Percentiles rank a stretch among this genome's conserved stretches.
phyloP scores from a whole-genome alignment of 768 basidiomycete genomes.

The Xerocomellus dryophilus region DNA sequence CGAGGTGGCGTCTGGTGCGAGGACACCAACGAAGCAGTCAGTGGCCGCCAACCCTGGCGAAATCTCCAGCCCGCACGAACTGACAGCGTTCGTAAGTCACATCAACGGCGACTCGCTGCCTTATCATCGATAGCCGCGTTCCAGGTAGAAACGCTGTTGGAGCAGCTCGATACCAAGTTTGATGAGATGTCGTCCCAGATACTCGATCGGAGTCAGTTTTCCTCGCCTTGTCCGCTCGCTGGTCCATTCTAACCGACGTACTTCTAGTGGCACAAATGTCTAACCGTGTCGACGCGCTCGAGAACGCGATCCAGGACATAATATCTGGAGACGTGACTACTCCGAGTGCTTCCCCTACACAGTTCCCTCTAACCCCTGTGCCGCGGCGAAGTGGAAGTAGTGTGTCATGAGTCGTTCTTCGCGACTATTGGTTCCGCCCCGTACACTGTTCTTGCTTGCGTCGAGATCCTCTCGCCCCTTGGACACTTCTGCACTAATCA shows the following conservation, averaged over 20 bases:
- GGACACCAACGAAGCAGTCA: slow-evolving; percentile 49
- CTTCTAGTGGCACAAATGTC: slow-evolving; percentile 89
- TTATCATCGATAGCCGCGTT: slow-evolving; percentile 1
- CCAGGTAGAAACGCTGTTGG: slow-evolving; percentile 84
- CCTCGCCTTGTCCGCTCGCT: slow-evolving; percentile 2
- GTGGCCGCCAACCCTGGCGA: slow-evolving; percentile 46
- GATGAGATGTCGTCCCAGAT: slow-evolving; percentile 93
- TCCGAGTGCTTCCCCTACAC: slow-evolving; percentile 57
- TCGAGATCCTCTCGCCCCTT: slow-evolving; percentile 8
- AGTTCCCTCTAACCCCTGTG: slow-evolving; percentile 30
- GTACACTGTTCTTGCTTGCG: slow-evolving; percentile 9
- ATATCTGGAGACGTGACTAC: slow-evolving; percentile 67
- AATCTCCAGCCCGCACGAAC: slow-evolving; percentile 89
- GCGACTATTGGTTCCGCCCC: slow-evolving; percentile 10
- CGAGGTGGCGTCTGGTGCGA: slow-evolving; percentile 21
- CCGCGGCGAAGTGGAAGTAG: slow-evolving; percentile 45
- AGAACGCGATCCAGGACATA: slow-evolving; percentile 88
- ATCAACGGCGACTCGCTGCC: slow-evolving; percentile 5
- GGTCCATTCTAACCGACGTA: slow-evolving; percentile 7
- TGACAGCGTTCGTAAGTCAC: slow-evolving; percentile 84
- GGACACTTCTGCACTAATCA: slow-evolving; percentile 18
- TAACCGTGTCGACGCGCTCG: slow-evolving; percentile 81
- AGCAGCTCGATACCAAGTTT: slow-evolving; percentile 86
- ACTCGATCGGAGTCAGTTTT: slow-evolving; percentile 69
- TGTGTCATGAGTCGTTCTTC: slow-evolving; percentile 13